Percentiles rank a stretch among this genome's conserved stretches.
These are phyloP conservation scores for Sporothrix pallida DNA, from an alignment of 2,329 filamentous ascomycete genomes.

Conservation along the genomic window DNA sequence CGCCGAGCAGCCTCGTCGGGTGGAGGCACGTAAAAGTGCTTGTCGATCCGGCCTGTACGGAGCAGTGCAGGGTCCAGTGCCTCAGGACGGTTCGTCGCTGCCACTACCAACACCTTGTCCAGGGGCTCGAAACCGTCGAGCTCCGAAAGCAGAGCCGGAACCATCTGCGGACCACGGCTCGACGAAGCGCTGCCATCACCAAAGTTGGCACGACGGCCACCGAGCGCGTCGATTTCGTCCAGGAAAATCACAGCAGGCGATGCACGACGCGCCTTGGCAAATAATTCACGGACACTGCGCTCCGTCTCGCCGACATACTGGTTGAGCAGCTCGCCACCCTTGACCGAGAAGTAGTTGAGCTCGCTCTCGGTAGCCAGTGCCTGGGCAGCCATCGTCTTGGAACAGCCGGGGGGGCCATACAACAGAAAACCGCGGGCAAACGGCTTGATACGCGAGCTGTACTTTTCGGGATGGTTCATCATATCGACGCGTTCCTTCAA, in stretches of 20 bases:
- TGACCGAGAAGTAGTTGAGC: slow-evolving; percentile 93
- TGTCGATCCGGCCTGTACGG: slow-evolving; percentile 83
- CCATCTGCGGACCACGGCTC: slow-evolving; percentile 72
- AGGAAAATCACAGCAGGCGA: slow-evolving; percentile 95
- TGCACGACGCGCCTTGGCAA: slow-evolving; percentile 82
- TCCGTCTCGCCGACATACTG: slow-evolving; percentile 98
- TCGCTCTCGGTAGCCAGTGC: slow-evolving; percentile 89
- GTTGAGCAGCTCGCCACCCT: slow-evolving; percentile 89
- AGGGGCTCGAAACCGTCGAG: slow-evolving; percentile 93
- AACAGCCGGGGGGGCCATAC: slow-evolving; percentile 92
- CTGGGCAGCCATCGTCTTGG: slow-evolving; percentile 90
- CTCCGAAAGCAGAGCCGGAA: slow-evolving; percentile 88
- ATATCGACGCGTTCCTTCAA: slow-evolving; percentile 59
- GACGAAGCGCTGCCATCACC: slow-evolving; percentile 48
- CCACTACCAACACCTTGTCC: slow-evolving; percentile 83
- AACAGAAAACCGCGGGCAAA: slow-evolving; percentile 79
- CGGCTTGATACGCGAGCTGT: slow-evolving; percentile 46
- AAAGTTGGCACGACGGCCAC: slow-evolving; percentile 56
- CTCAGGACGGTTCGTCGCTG: slow-evolving; percentile 90
- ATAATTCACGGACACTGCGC: slow-evolving; percentile 81
- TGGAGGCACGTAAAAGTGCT: slow-evolving; percentile 82
- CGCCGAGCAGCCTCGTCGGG: slow-evolving; percentile 74
- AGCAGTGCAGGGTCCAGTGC: slow-evolving; percentile 84
- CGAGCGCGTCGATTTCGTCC: slow-evolving; percentile 92
- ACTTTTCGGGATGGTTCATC: slow-evolving; percentile 42